A percentile compares a stretch with the other conserved stretches of the same genome.
phyloP scores from a whole-genome alignment of 495 filamentous ascomycete species.

The Penicillium salamii region DNA sequence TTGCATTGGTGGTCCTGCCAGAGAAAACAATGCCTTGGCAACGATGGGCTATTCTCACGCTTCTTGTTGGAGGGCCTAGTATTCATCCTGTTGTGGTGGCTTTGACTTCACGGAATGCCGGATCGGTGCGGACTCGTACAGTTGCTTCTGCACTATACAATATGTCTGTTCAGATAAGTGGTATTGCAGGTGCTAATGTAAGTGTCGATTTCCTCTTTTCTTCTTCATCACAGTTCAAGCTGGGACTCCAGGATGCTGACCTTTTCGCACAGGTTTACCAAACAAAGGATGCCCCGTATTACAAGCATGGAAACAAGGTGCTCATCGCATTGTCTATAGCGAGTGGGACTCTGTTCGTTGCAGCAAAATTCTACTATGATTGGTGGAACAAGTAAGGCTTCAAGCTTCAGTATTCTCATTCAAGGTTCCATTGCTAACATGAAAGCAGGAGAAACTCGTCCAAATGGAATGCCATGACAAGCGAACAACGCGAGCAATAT shows the following conservation, averaged over 20 bases:
- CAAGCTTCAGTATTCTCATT: not conserved
- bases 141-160: conserved; percentile 64
- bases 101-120: conserved; percentile 61
- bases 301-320: conserved; percentile 61
- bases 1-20: conserved; percentile 43
- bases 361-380: conserved; percentile 59
- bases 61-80: conserved; percentile 54
- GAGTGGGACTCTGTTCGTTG: conserved; percentile 55
- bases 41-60: conserved; percentile 48
- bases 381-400: conserved; percentile 48
- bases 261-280: conserved; percentile 50
- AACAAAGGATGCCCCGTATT: conserved; percentile 59
- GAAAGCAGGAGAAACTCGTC: conserved; percentile 26
- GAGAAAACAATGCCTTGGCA: conserved; percentile 43
- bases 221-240: too few species aligned
- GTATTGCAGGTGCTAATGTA: conserved; percentile 55
- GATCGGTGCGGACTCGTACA: conserved; percentile 60
- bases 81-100: conserved; percentile 65
- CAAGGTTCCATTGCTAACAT: not conserved
- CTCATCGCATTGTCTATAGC: conserved; percentile 52
- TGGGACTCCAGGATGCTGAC: not conserved
- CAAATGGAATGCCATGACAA: conserved; percentile 57
- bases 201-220: conserved; percentile 9
- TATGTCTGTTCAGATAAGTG: conserved; percentile 65
- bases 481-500: conserved; percentile 58